Evolutionary conservation across 805 yeast species (phyloP), one percentile per base, ranked within the genome.

Genomic region (Yamadazyma tumulicola): DNA sequence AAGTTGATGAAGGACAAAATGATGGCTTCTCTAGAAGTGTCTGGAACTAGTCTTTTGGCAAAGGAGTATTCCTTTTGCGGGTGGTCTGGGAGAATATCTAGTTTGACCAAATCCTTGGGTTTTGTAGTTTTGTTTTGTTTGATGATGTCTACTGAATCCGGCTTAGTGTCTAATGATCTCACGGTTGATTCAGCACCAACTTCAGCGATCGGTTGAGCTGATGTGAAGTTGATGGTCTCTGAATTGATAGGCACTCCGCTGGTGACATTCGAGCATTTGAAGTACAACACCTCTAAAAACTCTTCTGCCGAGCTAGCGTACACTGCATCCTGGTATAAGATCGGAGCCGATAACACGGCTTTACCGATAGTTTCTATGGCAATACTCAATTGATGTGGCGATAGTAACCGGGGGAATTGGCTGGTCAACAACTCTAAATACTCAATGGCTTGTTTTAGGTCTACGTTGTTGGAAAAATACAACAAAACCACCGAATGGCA

Each of bases 331-430:
- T 28, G 31, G 27, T 47, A 44, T 1, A n/a, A 18, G 12, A 54
- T 31, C 1, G 64, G 59, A 9, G 41, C 43, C 0, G 63, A 49
- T 33, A 67, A 42, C 14, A 61, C 42, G 32, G 55, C 57, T 40
- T 69, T 65, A 0, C 83, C 75, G 19, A 80, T 55, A 1, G 79
- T 69, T 44, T 71, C 78, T 13, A 77, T 57, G 0, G 85, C 86
- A 14, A 79, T 64, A 16, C 65, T 64, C 14, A 79, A 57, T 49
- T 82, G 91, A 6, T 54, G 49, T 4, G 77, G 57, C 0, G 85
- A 74, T 13, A 83, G 46, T 1, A 66, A 47, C 0, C 41, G 39
- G 0, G 91, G 91, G 47, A 79, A 83, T 40, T 81, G 82, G 2
- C 54, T 42, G 6, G 75, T 48, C 1, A 77, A 61, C 14, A 75